These are phyloP conservation scores for Monosporascus ibericus DNA, from an alignment of 2,329 filamentous ascomycete genomes.

Conservation along the genomic window DNA sequence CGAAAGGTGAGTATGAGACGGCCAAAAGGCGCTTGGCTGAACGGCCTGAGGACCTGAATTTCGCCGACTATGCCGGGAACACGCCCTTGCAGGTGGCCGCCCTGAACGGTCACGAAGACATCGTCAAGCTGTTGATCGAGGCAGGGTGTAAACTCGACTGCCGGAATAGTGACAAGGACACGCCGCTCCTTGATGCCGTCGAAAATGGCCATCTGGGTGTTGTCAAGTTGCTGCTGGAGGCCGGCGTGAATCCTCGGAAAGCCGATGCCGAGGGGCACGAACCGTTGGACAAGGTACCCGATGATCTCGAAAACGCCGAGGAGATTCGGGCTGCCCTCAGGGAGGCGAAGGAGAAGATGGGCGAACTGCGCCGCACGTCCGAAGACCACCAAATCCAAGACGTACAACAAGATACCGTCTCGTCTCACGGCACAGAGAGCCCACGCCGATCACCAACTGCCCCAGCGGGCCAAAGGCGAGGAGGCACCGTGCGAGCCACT, in stretches of 20 bases:
- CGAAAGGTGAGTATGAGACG: conserved; percentile 72
- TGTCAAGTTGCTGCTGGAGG: conserved; percentile 73
- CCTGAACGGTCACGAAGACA: conserved; percentile 77
- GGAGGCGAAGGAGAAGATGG: conserved; percentile 50
- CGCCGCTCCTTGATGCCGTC: conserved; percentile 89
- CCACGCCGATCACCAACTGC: conserved; percentile 51
- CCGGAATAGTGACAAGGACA: conserved; percentile 77
- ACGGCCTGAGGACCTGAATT: conserved; percentile 80
- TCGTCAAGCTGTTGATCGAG: conserved; percentile 80
- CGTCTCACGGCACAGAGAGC: conserved; percentile 51
- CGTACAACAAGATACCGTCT: conserved; percentile 36
- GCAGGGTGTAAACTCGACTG: conserved; percentile 81
- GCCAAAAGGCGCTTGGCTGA: conserved; percentile 71
- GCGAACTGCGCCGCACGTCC: conserved; percentile 48
- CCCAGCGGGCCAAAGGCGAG: conserved; percentile 38
- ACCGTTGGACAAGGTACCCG: conserved; percentile 75
- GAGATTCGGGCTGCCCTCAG: conserved; percentile 68
- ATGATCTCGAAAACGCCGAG: conserved; percentile 69
- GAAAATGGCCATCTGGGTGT: conserved; percentile 92
- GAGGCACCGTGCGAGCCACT: conserved; percentile 50
- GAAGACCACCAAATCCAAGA: conserved; percentile 51
- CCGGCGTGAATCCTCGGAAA: conserved; percentile 86
- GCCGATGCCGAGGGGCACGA: conserved; percentile 91
- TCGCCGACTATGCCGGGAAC: conserved; percentile 92
- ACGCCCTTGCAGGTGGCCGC: conserved; percentile 91